Conservation (phyloP, 176 grass and related monocot species). For the Triticum turgidum region DNA sequence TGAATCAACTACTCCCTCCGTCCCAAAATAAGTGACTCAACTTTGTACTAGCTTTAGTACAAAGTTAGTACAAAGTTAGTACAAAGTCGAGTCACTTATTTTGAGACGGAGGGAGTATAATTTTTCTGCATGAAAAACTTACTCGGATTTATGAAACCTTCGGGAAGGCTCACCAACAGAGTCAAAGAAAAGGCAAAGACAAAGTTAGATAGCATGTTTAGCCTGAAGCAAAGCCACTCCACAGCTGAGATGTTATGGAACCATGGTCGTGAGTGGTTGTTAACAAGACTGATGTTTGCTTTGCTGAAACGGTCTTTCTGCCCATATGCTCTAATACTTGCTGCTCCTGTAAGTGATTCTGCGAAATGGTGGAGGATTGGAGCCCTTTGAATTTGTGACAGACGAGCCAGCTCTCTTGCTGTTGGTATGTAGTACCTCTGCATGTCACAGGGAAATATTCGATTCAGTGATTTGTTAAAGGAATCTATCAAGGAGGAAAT, state of each 20-base stretch:
- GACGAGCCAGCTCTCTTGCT: conserved; percentile 79
- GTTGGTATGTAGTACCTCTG: conserved; percentile 95
- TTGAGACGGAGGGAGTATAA: background rate
- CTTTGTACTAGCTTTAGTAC: too few species aligned
- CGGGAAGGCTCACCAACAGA: conserved; percentile 89
- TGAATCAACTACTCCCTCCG: background rate
- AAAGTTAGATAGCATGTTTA: conserved; percentile 88
- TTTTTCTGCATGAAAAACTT: conserved; percentile 44
- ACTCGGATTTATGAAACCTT: conserved; percentile 99
- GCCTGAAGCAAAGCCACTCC: conserved; percentile 93
- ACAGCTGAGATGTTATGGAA: conserved; percentile 80
- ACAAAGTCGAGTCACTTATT: too few species aligned
- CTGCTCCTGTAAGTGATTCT: conserved; percentile 81
- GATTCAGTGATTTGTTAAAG: conserved; percentile 28
- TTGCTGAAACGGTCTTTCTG: conserved; percentile 82
- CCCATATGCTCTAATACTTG: conserved; percentile 88
- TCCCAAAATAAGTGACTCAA: too few species aligned
- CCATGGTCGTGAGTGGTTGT: conserved; percentile 88
- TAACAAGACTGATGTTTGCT: conserved; percentile 64
- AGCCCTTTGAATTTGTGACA: conserved; percentile 89
- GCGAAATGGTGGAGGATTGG: conserved; percentile 96
- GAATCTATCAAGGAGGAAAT: conserved; percentile 17
- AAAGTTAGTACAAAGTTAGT: too few species aligned
- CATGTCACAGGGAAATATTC: conserved; percentile 40
- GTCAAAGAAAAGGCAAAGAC: conserved; percentile 88